Conservation (phyloP, 2,329 filamentous ascomycete species). For the Aspergillus clavatus region DNA sequence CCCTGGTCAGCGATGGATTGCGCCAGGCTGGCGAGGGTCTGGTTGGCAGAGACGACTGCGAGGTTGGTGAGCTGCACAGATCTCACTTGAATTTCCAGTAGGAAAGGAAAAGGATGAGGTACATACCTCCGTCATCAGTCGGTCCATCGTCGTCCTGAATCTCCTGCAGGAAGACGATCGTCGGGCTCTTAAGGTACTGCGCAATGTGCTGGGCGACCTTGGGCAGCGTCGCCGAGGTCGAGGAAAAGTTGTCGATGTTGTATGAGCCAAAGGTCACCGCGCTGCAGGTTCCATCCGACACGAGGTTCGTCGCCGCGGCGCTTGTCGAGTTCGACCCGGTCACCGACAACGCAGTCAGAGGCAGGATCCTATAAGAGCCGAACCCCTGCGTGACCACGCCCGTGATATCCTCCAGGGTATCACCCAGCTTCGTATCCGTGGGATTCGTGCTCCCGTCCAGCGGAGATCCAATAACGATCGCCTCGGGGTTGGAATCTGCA, state of each 20-base stretch:
- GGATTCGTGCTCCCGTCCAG: constrained; percentile 62
- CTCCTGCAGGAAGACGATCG: constrained; percentile 65
- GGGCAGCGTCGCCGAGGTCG: constrained; percentile 53
- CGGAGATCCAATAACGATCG: constrained; percentile 60
- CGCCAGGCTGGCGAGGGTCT: constrained; percentile 55
- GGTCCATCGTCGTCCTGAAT: constrained; percentile 63
- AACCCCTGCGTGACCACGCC: constrained; percentile 63
- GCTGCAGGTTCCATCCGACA: constrained; percentile 48
- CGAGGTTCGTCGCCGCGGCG: constrained; percentile 51
- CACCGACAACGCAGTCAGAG: constrained; percentile 54
- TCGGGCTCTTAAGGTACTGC: constrained; percentile 57
- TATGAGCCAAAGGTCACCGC: constrained; percentile 62
- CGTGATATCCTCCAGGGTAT: constrained; percentile 60
- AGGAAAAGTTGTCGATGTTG: constrained; percentile 65
- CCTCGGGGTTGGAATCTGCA: constrained; percentile 67
- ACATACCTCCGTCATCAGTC: constrained; percentile 54
- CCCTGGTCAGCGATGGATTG: constrained; percentile 49
- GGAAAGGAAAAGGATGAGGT: not conserved
- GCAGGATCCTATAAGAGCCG: constrained; percentile 66
- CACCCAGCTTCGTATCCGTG: constrained; percentile 58
- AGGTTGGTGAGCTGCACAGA: not conserved
- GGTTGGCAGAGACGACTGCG: constrained; percentile 49
- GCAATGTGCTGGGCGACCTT: constrained; percentile 62
- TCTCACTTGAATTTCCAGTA: not conserved
- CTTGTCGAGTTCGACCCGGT: constrained; percentile 42